Evolutionary conservation across 1,284 basidiomycete genomes (phyloP).

Genomic region (Leccinum insolens): DNA sequence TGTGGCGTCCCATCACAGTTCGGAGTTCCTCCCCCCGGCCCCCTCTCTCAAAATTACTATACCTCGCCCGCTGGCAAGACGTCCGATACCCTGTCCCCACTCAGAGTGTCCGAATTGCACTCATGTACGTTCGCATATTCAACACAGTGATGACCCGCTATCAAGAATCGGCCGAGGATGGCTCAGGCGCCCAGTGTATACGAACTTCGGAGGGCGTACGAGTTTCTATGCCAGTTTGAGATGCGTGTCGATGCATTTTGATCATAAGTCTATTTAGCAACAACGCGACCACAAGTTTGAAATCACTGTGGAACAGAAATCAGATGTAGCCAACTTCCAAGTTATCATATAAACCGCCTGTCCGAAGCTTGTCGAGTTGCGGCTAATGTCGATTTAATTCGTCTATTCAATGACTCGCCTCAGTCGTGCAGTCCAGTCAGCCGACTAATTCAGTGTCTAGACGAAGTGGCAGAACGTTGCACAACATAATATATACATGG

Average conservation of each 20-base stretch:
- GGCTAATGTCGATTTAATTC: neutral
- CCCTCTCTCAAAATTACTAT: neutral
- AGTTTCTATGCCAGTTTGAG: too few species aligned
- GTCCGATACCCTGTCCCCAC: neutral
- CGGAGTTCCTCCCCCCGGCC: neutral
- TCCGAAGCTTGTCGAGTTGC: neutral
- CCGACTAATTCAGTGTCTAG: neutral
- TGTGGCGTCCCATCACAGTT: neutral
- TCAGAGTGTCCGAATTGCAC: too few species aligned
- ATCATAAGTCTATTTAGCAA: too few species aligned
- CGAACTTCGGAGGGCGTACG: too few species aligned
- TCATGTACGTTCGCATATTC: neutral
- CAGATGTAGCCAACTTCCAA: too few species aligned
- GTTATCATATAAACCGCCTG: too few species aligned
- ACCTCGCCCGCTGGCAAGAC: neutral
- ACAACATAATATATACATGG: neutral
- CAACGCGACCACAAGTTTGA: neutral
- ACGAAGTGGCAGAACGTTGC: neutral
- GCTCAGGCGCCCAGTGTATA: too few species aligned
- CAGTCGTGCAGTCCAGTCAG: neutral
- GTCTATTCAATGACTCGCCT: neutral
- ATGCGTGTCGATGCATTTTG: neutral
- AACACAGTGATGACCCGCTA: too few species aligned
- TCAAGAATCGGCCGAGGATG: too few species aligned
- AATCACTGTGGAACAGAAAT: neutral